Evolutionary conservation across 257 asterid species (phyloP), one percentile per base, ranked within the genome.

Genomic region (Euphrasia confusa): DNA sequence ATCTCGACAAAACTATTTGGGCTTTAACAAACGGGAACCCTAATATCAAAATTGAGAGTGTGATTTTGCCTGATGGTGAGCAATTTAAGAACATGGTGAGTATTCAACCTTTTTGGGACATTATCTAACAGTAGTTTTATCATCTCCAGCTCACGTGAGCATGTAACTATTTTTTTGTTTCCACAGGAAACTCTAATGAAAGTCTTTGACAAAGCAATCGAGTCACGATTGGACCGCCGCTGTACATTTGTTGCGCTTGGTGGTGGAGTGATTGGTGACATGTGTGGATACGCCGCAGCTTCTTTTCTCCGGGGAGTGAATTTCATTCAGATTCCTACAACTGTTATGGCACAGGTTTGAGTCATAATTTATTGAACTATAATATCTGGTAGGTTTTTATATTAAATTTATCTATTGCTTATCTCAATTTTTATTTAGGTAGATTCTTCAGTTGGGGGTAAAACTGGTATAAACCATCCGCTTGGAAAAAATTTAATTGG

Each of bases 231-330:
- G 89, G 99, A 93, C 69, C 70, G 99, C 5, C 88, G 95, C 13
- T 89, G 95, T 68, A 93, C 99, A 57, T 89, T 89, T 63, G 93
- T 89, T 65, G 99, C 99, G 54, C 97, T 93, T 27, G 99, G 99
- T 54, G 99, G 99, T 63, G 99, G 97, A 65, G 99, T 93, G 71
- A 89, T 93, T 54, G 99, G 99, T 44, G 97, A 93, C 80, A 93
- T 89, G 97, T 93, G 97, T 75, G 99, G 99, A 37, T 93, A 87
- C 82, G 99, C 99, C 10, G 99, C 99, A 27, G 99, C 99, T 61
- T 80, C 97, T 56, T 93, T 67, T 78, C 95, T 93, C 42, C 95
- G 96, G 10, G 99, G 99, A 69, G 97, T 93, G 70, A 93, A 87
- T 78, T 93, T 93, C 76, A 87, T 93, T 78, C 99, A 89, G 86